Conservation (phyloP, 257 asterid species). For the Ophiorrhiza pumila region DNA sequence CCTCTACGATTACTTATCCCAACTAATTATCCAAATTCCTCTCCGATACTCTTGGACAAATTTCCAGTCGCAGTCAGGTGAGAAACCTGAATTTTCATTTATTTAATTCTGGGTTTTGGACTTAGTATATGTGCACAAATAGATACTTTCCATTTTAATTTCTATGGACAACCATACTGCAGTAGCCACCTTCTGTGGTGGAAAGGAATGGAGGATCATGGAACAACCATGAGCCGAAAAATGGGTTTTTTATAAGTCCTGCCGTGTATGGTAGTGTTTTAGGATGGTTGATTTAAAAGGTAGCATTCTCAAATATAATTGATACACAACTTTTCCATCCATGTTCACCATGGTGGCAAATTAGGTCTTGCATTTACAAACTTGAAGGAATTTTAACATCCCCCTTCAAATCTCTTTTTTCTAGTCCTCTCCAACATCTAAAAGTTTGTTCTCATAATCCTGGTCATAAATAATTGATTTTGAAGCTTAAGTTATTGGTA, state of each 20-base stretch:
- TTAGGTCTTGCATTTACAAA: background rate
- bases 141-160: background rate
- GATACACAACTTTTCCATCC: no score
- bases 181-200: background rate
- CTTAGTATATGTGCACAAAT: background rate
- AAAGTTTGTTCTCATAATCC: background rate
- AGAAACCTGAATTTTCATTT: slow-evolving; percentile 10
- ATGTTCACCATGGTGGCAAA: background rate
- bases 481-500: background rate
- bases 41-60: slow-evolving; percentile 82
- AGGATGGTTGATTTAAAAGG: background rate
- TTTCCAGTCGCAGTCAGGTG: slow-evolving; percentile 93
- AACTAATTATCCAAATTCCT: slow-evolving; percentile 70
- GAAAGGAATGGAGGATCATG: background rate
- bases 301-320: background rate
- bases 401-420: no score
- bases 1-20: slow-evolving; percentile 83
- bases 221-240: background rate
- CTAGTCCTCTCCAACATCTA: no score
- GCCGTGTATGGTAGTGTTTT: background rate
- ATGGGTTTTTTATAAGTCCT: background rate
- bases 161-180: background rate
- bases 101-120: background rate
- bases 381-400: background rate
- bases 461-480: background rate